These are phyloP conservation scores for Trichophyton rubrum DNA, from an alignment of 2,329 filamentous ascomycete species.

Conservation along the genomic window DNA sequence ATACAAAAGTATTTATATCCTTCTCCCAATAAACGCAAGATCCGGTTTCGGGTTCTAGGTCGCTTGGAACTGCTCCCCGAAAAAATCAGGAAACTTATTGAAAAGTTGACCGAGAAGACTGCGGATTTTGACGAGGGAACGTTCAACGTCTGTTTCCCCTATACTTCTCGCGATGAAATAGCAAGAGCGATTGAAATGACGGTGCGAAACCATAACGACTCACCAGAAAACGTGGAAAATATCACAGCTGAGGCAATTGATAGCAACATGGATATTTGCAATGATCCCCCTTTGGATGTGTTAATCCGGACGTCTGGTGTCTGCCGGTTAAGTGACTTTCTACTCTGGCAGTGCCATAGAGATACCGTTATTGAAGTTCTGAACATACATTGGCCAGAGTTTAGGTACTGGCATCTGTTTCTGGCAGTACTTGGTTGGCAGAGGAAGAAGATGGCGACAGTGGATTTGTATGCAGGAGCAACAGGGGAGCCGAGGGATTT, in stretches of 20 bases:
- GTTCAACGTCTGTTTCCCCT: background rate
- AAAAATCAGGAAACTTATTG: background rate
- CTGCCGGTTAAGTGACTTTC: slow-evolving; percentile 11
- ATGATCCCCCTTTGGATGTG: slow-evolving; percentile 10
- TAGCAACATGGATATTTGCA: slow-evolving; percentile 2
- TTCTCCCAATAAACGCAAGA: background rate
- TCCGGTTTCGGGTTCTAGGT: background rate
- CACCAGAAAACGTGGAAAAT: background rate
- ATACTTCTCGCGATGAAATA: background rate
- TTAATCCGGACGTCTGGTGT: slow-evolving; percentile 12
- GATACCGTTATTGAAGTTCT: background rate
- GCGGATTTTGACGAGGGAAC: background rate
- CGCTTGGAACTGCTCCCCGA: background rate
- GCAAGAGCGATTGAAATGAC: background rate
- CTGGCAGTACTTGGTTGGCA: background rate
- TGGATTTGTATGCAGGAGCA: too few relatives aligned
- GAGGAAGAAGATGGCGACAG: background rate
- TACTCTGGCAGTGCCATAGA: slow-evolving; percentile 9
- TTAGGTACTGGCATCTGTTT: background rate
- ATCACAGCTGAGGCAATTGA: background rate
- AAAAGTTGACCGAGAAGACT: background rate
- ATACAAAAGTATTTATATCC: background rate
- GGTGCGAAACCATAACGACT: background rate
- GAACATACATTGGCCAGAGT: background rate
- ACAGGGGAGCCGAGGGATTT: too few relatives aligned